Conservation (phyloP, 331 rosid genomes). For the Quercus phellos region DNA sequence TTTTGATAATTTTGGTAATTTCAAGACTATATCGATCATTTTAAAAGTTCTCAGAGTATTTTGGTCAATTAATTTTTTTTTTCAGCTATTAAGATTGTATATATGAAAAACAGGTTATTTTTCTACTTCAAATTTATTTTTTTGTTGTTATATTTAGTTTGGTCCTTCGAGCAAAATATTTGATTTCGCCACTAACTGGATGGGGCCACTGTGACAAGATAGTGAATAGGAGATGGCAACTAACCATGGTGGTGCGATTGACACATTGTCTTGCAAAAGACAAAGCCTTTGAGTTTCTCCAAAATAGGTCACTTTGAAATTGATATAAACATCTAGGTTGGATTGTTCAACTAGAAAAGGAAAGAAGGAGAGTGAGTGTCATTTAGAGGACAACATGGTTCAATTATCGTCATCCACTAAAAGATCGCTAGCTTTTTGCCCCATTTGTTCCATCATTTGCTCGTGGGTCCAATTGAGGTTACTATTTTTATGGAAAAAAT, state of each 20-base stretch:
- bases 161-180: not conserved
- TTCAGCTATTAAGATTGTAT: too few species aligned
- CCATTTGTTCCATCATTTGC: slow-evolving; percentile 27
- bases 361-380: slow-evolving; percentile 43
- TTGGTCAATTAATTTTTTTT: too few species aligned
- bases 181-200: too few species aligned
- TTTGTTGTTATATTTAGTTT: too few species aligned
- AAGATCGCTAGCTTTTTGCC: slow-evolving; percentile 39
- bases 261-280: not conserved
- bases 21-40: too few species aligned
- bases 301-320: slow-evolving; percentile 4
- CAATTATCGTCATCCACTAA: slow-evolving; percentile 49
- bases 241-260: slow-evolving; percentile 20
- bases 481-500: slow-evolving; percentile 16
- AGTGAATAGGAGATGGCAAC: not conserved
- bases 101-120: too few species aligned
- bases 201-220: not conserved
- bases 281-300: not conserved
- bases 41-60: too few species aligned
- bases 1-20: too few species aligned
- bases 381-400: slow-evolving; percentile 22
- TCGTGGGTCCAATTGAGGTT: slow-evolving; percentile 20
- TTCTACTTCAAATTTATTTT: too few species aligned
- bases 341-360: slow-evolving; percentile 22
- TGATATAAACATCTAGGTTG: not conserved